phyloP scores from a whole-genome alignment of 805 yeast genomes.

The Cyberlindnera maclurae region DNA sequence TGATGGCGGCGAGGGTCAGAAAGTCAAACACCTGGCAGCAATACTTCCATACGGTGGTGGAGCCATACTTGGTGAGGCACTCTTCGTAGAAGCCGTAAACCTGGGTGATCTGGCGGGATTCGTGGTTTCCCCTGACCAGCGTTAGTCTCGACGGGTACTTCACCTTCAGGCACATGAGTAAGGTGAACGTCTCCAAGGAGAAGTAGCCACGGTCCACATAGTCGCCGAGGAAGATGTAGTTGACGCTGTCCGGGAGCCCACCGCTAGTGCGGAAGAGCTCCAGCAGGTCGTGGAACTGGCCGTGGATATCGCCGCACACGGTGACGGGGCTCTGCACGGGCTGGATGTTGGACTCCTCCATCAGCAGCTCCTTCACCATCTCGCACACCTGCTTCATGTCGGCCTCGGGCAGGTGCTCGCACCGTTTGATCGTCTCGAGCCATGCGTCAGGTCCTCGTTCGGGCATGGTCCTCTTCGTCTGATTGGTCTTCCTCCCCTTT shows the following conservation, averaged over 20 bases:
- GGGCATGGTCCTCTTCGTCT: slow-evolving; percentile 30
- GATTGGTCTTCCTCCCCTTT: too few species aligned
- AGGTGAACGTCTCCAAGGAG: slow-evolving; percentile 86
- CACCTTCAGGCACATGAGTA: slow-evolving; percentile 88
- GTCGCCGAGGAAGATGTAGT: slow-evolving; percentile 87
- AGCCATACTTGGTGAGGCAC: slow-evolving; percentile 74
- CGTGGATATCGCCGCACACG: slow-evolving; percentile 96
- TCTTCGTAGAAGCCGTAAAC: slow-evolving; percentile 98
- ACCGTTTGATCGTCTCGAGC: slow-evolving; percentile 89
- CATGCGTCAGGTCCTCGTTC: slow-evolving; percentile 92
- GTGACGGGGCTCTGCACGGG: slow-evolving; percentile 92
- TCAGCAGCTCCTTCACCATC: slow-evolving; percentile 83
- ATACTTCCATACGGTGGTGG: slow-evolving; percentile 92
- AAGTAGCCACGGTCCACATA: slow-evolving; percentile 98
- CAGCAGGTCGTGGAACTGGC: slow-evolving; percentile 91
- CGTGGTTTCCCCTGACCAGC: slow-evolving; percentile 95
- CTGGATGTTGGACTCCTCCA: slow-evolving; percentile 95
- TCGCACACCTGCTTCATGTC: slow-evolving; percentile 97
- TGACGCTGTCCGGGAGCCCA: slow-evolving; percentile 74
- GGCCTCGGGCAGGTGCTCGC: slow-evolving; percentile 79
- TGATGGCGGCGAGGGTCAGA: slow-evolving; percentile 88
- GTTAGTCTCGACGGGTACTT: slow-evolving; percentile 81
- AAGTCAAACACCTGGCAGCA: slow-evolving; percentile 96
- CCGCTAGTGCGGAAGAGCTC: slow-evolving; percentile 89
- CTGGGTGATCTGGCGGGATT: slow-evolving; percentile 95